These are phyloP conservation scores for Apophysomyces trapeziformis DNA, from an alignment of 371 early-diverging fungal species.

Conservation along the genomic window DNA sequence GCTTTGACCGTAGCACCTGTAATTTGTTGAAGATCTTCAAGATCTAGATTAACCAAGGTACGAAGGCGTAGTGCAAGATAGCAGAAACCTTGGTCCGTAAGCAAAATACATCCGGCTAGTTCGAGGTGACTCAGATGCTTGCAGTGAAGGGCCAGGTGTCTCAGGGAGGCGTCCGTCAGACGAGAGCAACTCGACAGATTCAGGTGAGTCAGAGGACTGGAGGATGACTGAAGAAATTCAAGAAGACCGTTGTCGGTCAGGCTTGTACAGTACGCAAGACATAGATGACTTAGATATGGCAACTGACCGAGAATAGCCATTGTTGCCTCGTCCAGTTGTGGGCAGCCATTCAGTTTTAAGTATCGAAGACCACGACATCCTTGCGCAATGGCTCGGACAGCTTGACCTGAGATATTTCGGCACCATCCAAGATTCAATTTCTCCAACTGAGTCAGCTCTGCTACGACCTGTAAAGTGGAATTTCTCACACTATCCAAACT, in stretches of 20 bases:
- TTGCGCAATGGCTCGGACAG: constrained; percentile 37
- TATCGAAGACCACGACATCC: constrained; percentile 42
- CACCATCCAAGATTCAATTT: constrained; percentile 60
- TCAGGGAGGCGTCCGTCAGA: constrained; percentile 47
- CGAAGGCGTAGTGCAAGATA: constrained; percentile 45
- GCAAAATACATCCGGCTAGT: constrained; percentile 49
- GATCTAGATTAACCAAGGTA: constrained; percentile 48
- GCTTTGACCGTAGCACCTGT: constrained; percentile 54
- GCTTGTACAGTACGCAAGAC: constrained; percentile 51
- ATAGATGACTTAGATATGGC: constrained; percentile 46
- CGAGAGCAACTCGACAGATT: constrained; percentile 54
- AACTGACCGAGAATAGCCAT: constrained; percentile 45
- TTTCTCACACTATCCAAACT: constrained; percentile 54
- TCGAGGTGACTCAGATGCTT: constrained; percentile 51
- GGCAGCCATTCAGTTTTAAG: constrained; percentile 56
- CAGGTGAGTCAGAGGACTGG: constrained; percentile 39
- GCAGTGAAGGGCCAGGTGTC: constrained; percentile 40
- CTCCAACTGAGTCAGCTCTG: constrained; percentile 38
- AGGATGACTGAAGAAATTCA: constrained; percentile 29
- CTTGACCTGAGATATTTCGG: constrained; percentile 54
- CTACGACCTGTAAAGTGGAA: constrained; percentile 44
- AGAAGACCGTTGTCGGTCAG: constrained; percentile 49
- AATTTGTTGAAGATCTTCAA: constrained; percentile 57
- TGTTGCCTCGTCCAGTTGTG: constrained; percentile 47
- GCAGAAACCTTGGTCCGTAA: constrained; percentile 56